Conservation (phyloP, 2,329 filamentous ascomycete species). For the Trichothecium roseum region DNA sequence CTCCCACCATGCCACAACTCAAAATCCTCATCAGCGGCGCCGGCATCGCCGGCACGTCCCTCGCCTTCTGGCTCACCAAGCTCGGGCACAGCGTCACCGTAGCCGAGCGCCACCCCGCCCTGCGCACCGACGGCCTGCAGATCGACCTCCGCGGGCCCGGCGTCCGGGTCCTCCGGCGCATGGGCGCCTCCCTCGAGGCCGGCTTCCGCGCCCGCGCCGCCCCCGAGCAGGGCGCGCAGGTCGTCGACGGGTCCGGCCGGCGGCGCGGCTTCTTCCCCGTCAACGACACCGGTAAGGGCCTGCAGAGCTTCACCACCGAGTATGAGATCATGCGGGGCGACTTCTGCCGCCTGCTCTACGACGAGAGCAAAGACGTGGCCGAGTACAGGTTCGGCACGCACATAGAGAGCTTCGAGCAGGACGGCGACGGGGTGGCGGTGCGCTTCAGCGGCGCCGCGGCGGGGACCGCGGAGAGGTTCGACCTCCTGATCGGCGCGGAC, state of each 20-base stretch:
- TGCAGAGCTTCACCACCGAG: slow-evolving; percentile 39
- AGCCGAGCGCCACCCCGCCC: slow-evolving; percentile 25
- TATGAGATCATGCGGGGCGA: slow-evolving; percentile 51
- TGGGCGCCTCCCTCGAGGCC: slow-evolving; percentile 40
- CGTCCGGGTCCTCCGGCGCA: slow-evolving; percentile 36
- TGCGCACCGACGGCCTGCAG: slow-evolving; percentile 38
- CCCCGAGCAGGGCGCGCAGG: slow-evolving; percentile 33
- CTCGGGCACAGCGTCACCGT: slow-evolving; percentile 28
- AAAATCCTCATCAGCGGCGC: slow-evolving; percentile 22
- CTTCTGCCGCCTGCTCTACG: slow-evolving; percentile 38
- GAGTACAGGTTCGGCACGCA: slow-evolving; percentile 18
- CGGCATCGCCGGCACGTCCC: slow-evolving; percentile 25
- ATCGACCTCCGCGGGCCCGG: slow-evolving; percentile 43
- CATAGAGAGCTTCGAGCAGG: slow-evolving; percentile 19
- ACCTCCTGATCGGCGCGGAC: slow-evolving; percentile 45
- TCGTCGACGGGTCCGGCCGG: slow-evolving; percentile 29
- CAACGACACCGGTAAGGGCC: slow-evolving; percentile 22
- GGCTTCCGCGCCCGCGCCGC: slow-evolving; percentile 28
- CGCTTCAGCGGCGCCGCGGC: slow-evolving; percentile 32
- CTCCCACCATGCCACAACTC: too few species aligned
- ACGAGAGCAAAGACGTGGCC: slow-evolving; percentile 19
- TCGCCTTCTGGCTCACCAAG: slow-evolving; percentile 37
- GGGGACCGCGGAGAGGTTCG: slow-evolving; percentile 29
- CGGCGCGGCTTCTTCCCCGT: slow-evolving; percentile 26
- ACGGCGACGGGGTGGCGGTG: slow-evolving; percentile 22